Evolutionary conservation across 2,329 filamentous ascomycete species (phyloP).

Genomic region (Helotiales sp.): DNA sequence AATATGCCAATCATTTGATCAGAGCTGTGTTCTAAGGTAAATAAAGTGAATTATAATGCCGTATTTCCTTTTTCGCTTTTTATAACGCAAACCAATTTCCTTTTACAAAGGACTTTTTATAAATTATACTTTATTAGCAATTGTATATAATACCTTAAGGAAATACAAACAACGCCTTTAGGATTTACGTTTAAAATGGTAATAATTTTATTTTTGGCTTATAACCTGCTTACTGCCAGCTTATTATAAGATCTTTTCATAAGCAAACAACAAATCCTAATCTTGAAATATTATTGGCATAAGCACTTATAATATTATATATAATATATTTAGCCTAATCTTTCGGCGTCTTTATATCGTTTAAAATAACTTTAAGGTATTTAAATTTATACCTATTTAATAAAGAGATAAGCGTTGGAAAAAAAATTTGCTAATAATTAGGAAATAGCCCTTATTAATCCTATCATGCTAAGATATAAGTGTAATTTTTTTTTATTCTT

Average conservation of each 20-base stretch:
- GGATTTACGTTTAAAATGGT: constrained; percentile 3
- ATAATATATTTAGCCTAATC: constrained; percentile 9
- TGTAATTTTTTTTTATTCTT: constrained; percentile 26
- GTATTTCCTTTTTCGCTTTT: too few relatives aligned
- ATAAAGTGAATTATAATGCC: too few relatives aligned
- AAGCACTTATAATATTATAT: constrained; percentile 15
- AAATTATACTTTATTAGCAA: too few relatives aligned
- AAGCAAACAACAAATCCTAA: neutral
- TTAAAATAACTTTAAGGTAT: too few relatives aligned
- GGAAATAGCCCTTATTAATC: constrained; percentile 20
- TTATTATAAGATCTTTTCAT: neutral
- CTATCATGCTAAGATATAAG: constrained; percentile 15
- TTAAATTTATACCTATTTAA: constrained; percentile 10
- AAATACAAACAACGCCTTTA: neutral
- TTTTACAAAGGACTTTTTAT: too few relatives aligned
- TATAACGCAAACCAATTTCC: too few relatives aligned
- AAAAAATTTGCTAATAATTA: constrained; percentile 48
- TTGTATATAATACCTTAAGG: constrained; percentile 5
- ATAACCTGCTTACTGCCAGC: neutral
- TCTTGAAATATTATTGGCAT: constrained; percentile 11
- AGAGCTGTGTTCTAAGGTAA: too few relatives aligned
- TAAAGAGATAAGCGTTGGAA: constrained; percentile 14
- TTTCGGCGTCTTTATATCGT: too few relatives aligned
- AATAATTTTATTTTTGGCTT: constrained; percentile 19
- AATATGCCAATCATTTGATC: too few relatives aligned